Base-by-base conservation (phyloP, 75 land plant species). In the Ceratopteris richardii region DNA sequence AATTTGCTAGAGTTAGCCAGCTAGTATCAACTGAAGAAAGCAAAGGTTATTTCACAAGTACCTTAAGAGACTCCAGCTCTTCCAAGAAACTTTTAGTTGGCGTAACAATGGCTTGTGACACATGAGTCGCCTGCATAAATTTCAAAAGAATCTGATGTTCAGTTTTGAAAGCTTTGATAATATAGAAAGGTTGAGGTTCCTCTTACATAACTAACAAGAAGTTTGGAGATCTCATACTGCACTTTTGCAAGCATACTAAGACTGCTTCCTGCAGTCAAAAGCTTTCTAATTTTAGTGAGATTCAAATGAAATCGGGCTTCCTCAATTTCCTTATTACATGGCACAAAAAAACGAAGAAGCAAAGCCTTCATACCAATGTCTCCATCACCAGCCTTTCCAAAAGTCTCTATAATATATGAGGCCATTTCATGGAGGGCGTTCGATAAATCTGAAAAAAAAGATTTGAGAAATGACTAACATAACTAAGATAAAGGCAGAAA, bases 211-310 rank as follows among this genome's bases (percentile, higher is more conserved):
- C 5, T 5, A 46, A 7, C 48, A 5, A 46, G 48, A 5, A 46
- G 14, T 20, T 46, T 46, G 48, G 48, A 46, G 48, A 46, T 46
- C 21, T 46, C 48, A 46, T 46, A 46, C 48, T 46, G 48, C 5
- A 46, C 48, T 46, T 46, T 46, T 5, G 21, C 48, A 7, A 46
- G 48, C 48, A 46, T 46, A 17, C 48, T 46, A 20, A 46, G 17
- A 20, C n/a, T 17, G 21, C n/a, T 46, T 14, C 48, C 48, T 46
- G 3, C 4, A 5, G 4, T 46, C 21, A 46, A 46, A 20, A 46
- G 14, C 42, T 9, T 9, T 9, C 9, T 9, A 9, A 14, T 40
- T 40, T 40, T 14, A 40, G 42, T 40, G 9, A 9, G 14, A n/a
- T 5, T 2, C 5, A 46, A 17, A 46, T 4, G 14, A n/a, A 5